A percentile compares a stretch with the other conserved stretches of the same genome.
Conservation (phyloP, 106 monocot species). For the Dactylorhiza incarnata region DNA sequence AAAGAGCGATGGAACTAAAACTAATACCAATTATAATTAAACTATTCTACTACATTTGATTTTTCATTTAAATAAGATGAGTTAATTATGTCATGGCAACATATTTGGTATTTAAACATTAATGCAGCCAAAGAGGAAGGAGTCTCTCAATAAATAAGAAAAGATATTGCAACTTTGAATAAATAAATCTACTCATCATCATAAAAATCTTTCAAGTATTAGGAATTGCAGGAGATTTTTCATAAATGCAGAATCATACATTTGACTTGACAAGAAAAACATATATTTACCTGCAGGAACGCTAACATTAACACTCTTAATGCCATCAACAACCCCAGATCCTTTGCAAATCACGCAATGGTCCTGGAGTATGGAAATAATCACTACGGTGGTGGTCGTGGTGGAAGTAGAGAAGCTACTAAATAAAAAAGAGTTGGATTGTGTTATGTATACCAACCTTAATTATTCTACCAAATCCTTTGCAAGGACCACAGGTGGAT, state of each 20-base stretch:
- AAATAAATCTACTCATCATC: no score
- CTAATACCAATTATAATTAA: no score
- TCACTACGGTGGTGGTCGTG: not conserved
- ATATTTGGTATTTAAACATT: no score
- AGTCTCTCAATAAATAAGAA: no score
- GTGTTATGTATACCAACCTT: slow-evolving; percentile 41
- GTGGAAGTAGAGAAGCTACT: no score
- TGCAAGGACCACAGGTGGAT: slow-evolving; percentile 65
- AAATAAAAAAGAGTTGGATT: not conserved
- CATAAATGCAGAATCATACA: not conserved
- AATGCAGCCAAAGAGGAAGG: no score
- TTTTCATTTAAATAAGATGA: no score
- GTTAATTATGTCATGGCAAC: no score
- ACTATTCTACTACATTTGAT: no score
- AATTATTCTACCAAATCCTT: slow-evolving; percentile 70
- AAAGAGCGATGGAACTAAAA: no score
- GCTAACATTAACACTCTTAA: slow-evolving; percentile 57
- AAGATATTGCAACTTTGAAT: no score
- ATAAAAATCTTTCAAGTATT: no score
- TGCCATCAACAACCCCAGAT: slow-evolving; percentile 63
- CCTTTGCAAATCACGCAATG: slow-evolving; percentile 62
- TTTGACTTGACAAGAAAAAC: not conserved
- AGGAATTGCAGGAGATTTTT: not conserved
- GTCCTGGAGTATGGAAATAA: slow-evolving; percentile 32
- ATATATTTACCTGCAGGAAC: slow-evolving; percentile 67